phyloP scores from a whole-genome alignment of 768 basidiomycete species.

The Tephrocybe sp. region DNA sequence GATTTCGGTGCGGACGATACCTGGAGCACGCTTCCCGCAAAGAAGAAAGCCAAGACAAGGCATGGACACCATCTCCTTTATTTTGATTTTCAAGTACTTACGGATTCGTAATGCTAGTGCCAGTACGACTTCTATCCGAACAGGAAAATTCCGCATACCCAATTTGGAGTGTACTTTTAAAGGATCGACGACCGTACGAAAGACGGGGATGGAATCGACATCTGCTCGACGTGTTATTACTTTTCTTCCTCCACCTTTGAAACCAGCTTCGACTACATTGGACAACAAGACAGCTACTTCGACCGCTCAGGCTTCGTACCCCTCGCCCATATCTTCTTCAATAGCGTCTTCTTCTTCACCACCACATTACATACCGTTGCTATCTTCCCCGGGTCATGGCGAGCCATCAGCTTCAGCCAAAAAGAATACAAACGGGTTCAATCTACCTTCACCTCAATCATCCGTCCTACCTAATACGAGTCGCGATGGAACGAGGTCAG shows the following conservation, averaged over 20 bases:
- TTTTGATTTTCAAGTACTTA: background rate
- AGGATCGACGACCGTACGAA: background rate
- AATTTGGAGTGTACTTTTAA: background rate
- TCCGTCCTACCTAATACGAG: conserved; percentile 4
- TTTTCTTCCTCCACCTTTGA: conserved; percentile 24
- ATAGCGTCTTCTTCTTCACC: conserved; percentile 4
- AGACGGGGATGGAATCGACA: conserved; percentile 21
- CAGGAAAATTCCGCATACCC: conserved; percentile 16
- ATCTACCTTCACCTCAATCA: conserved; percentile 12
- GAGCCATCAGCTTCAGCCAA: background rate
- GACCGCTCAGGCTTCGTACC: conserved; percentile 8
- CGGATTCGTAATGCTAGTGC: background rate
- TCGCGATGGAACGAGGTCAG: background rate
- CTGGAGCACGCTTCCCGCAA: conserved; percentile 35
- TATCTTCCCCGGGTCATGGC: background rate
- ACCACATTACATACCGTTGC: background rate
- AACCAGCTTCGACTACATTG: background rate
- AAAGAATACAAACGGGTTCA: background rate
- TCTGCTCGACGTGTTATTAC: conserved; percentile 24
- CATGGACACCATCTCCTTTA: conserved; percentile 4
- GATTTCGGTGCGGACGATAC: conserved; percentile 22
- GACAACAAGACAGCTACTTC: background rate
- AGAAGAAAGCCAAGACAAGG: conserved; percentile 29
- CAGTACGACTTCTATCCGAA: conserved; percentile 2
- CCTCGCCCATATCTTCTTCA: conserved; percentile 14